Evolutionary conservation across 129 eudicot species (phyloP), one percentile per base, ranked within the genome.

Genomic region (Centaurea solstitialis): DNA sequence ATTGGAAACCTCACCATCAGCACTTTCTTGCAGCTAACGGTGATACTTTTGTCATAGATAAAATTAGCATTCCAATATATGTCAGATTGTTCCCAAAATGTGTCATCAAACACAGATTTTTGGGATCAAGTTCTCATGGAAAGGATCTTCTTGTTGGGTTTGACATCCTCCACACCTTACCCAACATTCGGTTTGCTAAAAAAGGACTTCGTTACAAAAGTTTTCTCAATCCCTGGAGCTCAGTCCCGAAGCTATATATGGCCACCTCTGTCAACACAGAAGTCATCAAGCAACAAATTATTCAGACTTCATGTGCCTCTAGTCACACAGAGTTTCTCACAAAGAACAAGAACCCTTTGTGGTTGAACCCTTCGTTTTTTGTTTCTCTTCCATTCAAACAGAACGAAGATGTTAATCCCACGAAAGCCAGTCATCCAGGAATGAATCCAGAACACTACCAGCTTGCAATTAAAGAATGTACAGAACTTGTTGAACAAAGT

Each of bases 81-180:
- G 10, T 65, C 4, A 23, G 37, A 9, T 6, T 9, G 1, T 65
- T 23, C 3, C 33, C 24, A 0, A 65, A 65, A 23, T 65, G 37
- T 7, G 35, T 3, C 2, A 65, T 21, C 22, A 65, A 4, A 65
- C 37, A 65, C 2, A 8, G 17, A 17, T 53, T 53, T 3, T 53
- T 50, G 30, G 69, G 82, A 72, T 78, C 70, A 61, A 21, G 78
- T 71, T 62, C 70, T 26, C 33, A 22, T 83, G 33, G 82, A 71
- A 77, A 65, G 35, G 9, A 10, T 24, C 30, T 39, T 0, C 22
- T 64, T 1, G 21, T 64, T 3, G 69, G 33, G 2, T 64, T 21
- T 22, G 69, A 40, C 1, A 40, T 40, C 9, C 45, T 40, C 45
- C 45, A 40, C 7, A 40, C 5, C 6, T 0, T 61, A 4, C 68